Conservation (phyloP, 805 yeast genomes). For the Kodamaea nitidulidarum region DNA sequence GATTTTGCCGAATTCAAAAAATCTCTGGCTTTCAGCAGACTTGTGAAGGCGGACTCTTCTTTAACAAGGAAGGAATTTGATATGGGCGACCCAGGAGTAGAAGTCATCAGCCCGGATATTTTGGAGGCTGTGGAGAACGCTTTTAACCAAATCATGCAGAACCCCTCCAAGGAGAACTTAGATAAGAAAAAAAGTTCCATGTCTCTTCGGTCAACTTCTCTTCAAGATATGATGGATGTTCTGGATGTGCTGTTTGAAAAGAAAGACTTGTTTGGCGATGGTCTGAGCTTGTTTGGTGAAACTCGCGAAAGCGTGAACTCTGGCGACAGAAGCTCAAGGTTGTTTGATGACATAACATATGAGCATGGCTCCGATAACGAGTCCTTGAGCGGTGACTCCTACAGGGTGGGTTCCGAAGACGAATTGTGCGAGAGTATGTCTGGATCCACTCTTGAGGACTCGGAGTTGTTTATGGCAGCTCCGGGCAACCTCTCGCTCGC, state of each 20-base stretch:
- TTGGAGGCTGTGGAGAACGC: conserved; percentile 66
- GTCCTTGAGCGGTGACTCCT: conserved; percentile 22
- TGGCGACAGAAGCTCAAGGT: conserved; percentile 19
- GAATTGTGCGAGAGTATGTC: conserved; percentile 5
- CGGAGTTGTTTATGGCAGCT: conserved; percentile 51
- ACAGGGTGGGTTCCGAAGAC: conserved; percentile 11
- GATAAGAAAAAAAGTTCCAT: conserved; percentile 1
- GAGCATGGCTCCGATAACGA: conserved; percentile 32
- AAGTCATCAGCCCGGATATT: conserved; percentile 35
- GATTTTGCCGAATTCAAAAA: conserved; percentile 57
- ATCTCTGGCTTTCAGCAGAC: conserved; percentile 52
- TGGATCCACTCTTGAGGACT: conserved; percentile 10
- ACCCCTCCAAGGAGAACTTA: conserved; percentile 8
- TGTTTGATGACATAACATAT: conserved; percentile 36
- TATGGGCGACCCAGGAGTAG: neutral
- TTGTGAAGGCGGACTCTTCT: conserved; percentile 8
- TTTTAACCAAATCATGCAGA: conserved; percentile 52
- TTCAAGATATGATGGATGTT: neutral
- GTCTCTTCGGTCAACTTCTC: neutral
- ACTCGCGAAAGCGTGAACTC: neutral
- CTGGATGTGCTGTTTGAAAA: conserved; percentile 5
- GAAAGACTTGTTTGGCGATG: conserved; percentile 22
- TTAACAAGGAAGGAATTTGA: neutral
- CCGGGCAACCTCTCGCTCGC: conserved; percentile 65
- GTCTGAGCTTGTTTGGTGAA: conserved; percentile 29